phyloP scores from a whole-genome alignment of 108 stramenopile genomes.

The Asterionellopsis glacialis region DNA sequence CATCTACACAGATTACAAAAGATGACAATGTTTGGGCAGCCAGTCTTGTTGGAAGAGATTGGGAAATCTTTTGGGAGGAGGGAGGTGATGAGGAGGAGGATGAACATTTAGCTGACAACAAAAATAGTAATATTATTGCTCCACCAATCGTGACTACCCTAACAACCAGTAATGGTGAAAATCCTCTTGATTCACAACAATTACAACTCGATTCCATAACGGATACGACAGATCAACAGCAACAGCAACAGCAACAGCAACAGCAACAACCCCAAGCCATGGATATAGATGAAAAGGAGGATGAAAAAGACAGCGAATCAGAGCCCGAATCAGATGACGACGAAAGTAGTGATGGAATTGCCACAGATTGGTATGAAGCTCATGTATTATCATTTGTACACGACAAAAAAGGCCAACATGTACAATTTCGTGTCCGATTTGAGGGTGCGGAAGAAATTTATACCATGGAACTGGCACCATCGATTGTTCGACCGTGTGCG shows the following conservation, averaged over 20 bases:
- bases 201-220: too few species aligned
- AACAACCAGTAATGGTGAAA: neutral
- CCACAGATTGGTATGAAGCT: conserved; percentile 80
- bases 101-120: too few species aligned
- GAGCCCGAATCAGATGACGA: neutral
- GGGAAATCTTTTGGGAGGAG: conserved; percentile 77
- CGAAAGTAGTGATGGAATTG: conserved; percentile 17
- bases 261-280: neutral
- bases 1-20: too few species aligned
- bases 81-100: neutral
- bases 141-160: neutral
- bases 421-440: conserved; percentile 49
- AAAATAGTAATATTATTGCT: too few species aligned
- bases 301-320: conserved; percentile 12
- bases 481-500: conserved; percentile 65
- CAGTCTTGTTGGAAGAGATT: conserved; percentile 65
- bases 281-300: conserved; percentile 4
- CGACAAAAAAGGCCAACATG: conserved; percentile 2
- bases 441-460: conserved; percentile 64
- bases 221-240: conserved; percentile 3
- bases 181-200: neutral
- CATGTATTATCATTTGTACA: conserved; percentile 28
- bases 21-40: conserved; percentile 45
- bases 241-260: conserved; percentile 2
- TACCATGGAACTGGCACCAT: conserved; percentile 44